Evolutionary conservation across 2,329 filamentous ascomycete genomes (phyloP).

Genomic region (Paracoccidioides brasiliensis): DNA sequence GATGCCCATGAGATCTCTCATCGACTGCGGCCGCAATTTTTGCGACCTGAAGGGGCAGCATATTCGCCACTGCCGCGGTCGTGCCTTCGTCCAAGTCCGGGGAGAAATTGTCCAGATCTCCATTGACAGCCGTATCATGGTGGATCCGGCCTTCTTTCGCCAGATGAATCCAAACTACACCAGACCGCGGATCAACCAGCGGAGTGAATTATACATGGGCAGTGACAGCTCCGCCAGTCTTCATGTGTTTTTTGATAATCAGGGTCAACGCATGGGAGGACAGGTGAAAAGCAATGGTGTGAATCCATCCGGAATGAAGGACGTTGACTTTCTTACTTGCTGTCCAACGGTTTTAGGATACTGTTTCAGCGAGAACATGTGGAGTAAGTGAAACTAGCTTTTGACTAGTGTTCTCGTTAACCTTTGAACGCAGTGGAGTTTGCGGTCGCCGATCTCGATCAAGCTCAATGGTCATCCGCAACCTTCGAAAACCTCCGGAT

Average conservation of each 20-base stretch:
- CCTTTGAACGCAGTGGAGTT: slow-evolving; percentile 4
- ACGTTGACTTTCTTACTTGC: slow-evolving; percentile 12
- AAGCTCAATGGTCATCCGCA: slow-evolving; percentile 8
- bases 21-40: slow-evolving; percentile 19
- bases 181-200: slow-evolving; percentile 10
- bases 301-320: slow-evolving; percentile 5
- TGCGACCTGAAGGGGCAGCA: slow-evolving; percentile 15
- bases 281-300: slow-evolving; percentile 7
- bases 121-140: slow-evolving; percentile 13
- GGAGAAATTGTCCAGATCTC: slow-evolving; percentile 13
- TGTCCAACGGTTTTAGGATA: slow-evolving; percentile 14
- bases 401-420: slow-evolving; percentile 2
- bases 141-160: slow-evolving; percentile 15
- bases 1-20: slow-evolving; percentile 15
- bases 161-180: slow-evolving; percentile 16
- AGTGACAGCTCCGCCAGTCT: not conserved
- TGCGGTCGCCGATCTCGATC: slow-evolving; percentile 11
- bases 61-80: slow-evolving; percentile 20
- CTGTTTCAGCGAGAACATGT: slow-evolving; percentile 15
- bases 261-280: slow-evolving; percentile 6
- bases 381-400: slow-evolving; percentile 11
- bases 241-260: slow-evolving; percentile 8
- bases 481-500: slow-evolving; percentile 14
- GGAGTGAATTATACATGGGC: not conserved
- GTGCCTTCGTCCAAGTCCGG: slow-evolving; percentile 21